phyloP scores from a whole-genome alignment of 2,329 filamentous ascomycete genomes.

The Colletotrichum liaoningense region DNA sequence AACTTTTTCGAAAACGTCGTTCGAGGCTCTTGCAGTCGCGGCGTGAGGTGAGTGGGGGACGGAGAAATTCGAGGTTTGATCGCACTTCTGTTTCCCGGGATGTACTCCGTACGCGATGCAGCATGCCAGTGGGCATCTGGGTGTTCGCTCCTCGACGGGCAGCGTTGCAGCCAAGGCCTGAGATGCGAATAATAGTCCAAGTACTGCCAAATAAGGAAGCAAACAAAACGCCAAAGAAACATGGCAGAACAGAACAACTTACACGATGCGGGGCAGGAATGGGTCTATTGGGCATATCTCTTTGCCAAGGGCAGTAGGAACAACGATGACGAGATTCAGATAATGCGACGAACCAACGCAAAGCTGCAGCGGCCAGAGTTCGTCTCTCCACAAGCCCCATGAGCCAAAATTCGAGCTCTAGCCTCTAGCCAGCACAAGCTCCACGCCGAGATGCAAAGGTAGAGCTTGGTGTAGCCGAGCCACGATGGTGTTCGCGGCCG shows the following conservation, averaged over 20 bases:
- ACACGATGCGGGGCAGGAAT: neutral
- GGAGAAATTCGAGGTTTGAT: neutral
- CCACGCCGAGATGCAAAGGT: neutral
- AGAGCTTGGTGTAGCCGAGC: slow-evolving; percentile 13
- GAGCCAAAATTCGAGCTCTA: slow-evolving; percentile 14
- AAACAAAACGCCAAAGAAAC: slow-evolving; percentile 7
- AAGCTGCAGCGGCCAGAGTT: slow-evolving; percentile 7
- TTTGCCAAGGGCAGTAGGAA: neutral
- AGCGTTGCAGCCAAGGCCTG: slow-evolving; percentile 23
- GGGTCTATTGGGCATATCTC: neutral
- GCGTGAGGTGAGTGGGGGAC: slow-evolving; percentile 26
- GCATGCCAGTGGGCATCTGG: neutral
- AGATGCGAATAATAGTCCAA: neutral
- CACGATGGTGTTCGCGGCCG: slow-evolving; percentile 20
- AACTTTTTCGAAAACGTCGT: slow-evolving; percentile 6
- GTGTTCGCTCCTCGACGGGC: neutral
- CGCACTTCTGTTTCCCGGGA: neutral
- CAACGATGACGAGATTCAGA: neutral
- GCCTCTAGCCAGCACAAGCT: neutral
- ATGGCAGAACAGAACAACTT: neutral
- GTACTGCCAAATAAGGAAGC: neutral
- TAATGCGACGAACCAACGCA: neutral
- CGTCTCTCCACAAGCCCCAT: slow-evolving; percentile 17
- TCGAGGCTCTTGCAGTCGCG: slow-evolving; percentile 23
- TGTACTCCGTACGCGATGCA: neutral